A percentile compares a stretch with the other conserved stretches of the same genome.
Conservation (phyloP, 495 filamentous ascomycete species). For the Apodospora peruviana region DNA sequence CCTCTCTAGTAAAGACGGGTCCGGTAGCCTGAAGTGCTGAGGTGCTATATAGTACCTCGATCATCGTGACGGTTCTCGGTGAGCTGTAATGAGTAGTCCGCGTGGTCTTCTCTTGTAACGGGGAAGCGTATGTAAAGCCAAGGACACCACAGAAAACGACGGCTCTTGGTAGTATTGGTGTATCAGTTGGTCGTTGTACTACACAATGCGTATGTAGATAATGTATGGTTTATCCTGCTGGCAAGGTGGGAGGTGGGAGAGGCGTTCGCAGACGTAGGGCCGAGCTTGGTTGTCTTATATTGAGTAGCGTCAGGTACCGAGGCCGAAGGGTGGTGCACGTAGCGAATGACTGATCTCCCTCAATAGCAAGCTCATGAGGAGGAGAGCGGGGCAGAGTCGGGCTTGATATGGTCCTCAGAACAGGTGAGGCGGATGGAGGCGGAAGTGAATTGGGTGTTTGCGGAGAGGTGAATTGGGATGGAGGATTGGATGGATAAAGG, state of each 20-base stretch:
- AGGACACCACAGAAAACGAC: no score
- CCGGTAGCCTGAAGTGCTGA: constrained; percentile 8
- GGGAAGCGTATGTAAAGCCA: no score
- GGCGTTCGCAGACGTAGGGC: background rate
- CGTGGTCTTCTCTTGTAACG: no score
- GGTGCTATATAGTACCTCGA: constrained; percentile 20
- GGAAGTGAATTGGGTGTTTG: background rate
- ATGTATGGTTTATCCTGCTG: no score
- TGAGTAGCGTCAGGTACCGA: constrained; percentile 19
- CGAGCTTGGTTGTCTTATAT: constrained; percentile 7
- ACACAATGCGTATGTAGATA: no score
- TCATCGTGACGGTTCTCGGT: constrained; percentile 14
- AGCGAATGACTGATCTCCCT: constrained; percentile 16
- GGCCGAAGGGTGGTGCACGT: constrained; percentile 14
- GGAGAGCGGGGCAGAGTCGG: constrained; percentile 3
- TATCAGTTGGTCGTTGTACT: background rate
- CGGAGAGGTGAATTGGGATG: background rate
- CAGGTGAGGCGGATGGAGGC: background rate
- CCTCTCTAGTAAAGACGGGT: constrained; percentile 21
- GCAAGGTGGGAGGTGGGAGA: constrained; percentile 1
- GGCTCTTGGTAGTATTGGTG: no score
- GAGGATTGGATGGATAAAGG: background rate
- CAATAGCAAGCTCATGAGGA: constrained; percentile 34
- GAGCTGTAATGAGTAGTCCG: background rate
- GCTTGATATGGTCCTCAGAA: constrained; percentile 2